These are phyloP conservation scores for Sordariomycetes sp. DNA, from an alignment of 2,329 filamentous ascomycete genomes.

Conservation along the genomic window DNA sequence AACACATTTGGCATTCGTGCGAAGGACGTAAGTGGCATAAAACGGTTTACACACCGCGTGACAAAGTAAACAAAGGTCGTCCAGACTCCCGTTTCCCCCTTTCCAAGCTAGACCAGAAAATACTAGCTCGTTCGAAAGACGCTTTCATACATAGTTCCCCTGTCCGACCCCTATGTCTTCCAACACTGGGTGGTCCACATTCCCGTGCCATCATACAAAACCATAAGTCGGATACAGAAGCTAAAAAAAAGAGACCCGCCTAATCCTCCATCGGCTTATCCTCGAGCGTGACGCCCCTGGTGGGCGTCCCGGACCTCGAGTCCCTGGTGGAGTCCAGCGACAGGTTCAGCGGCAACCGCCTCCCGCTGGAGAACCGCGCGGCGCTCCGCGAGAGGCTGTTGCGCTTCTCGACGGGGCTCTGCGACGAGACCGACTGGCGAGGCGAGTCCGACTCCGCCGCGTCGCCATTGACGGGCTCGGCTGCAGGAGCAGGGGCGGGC, in stretches of 20 bases:
- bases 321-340: background rate
- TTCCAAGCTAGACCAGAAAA: background rate
- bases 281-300: conserved; percentile 36
- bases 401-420: conserved; percentile 42
- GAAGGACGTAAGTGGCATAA: background rate
- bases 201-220: conserved; percentile 19
- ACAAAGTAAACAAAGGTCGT: background rate
- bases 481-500: conserved; percentile 14
- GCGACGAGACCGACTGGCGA: conserved; percentile 5
- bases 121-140: background rate
- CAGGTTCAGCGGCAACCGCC: background rate
- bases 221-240: background rate
- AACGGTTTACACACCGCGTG: background rate
- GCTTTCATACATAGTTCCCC: background rate
- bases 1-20: background rate
- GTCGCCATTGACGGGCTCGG: conserved; percentile 10
- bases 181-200: background rate
- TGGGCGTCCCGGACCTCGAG: conserved; percentile 7
- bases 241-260: background rate
- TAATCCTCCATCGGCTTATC: conserved; percentile 39
- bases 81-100: background rate
- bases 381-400: conserved; percentile 50
- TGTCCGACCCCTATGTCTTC: background rate
- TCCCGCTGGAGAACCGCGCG: conserved; percentile 40
- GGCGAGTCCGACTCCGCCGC: conserved; percentile 10